These are phyloP conservation scores for Cunninghamia lanceolata DNA, from an alignment of 75 land plant species.

Conservation along the genomic window DNA sequence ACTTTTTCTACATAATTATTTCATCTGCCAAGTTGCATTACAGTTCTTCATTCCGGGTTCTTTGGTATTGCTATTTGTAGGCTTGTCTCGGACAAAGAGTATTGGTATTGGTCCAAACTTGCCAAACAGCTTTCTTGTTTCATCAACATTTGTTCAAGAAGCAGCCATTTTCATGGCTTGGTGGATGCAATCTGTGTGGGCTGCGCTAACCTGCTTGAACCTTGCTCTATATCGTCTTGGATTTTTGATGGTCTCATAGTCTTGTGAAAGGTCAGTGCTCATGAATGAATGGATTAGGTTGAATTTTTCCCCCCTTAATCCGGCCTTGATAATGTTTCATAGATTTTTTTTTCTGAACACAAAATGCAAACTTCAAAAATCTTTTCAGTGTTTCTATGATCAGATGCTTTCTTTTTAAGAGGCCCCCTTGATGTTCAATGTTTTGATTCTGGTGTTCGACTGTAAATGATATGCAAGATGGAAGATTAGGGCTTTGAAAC, in stretches of 20 bases:
- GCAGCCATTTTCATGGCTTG: slow-evolving; percentile 59
- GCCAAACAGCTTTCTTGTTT: slow-evolving; percentile 19
- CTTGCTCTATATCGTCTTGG: slow-evolving; percentile 58
- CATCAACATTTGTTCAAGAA: slow-evolving; percentile 34
- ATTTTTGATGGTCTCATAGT: slow-evolving; percentile 39
- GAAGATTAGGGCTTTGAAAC: not conserved
- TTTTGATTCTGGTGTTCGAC: not conserved
- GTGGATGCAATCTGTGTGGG: slow-evolving; percentile 65
- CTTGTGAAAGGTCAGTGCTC: not conserved
- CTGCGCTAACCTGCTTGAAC: slow-evolving; percentile 30
- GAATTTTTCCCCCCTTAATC: not conserved
- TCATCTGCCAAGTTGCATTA: slow-evolving; percentile 50
- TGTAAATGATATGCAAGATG: not conserved
- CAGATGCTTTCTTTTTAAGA: not conserved
- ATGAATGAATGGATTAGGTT: not conserved
- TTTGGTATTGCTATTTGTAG: slow-evolving; percentile 61
- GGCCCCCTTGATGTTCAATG: not conserved
- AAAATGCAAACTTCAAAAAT: not conserved
- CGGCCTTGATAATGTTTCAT: not conserved
- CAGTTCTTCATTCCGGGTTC: slow-evolving; percentile 62
- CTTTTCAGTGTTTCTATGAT: not conserved
- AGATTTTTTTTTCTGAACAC: not conserved
- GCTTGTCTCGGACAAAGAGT: slow-evolving; percentile 46
- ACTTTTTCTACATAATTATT: slow-evolving; percentile 73
- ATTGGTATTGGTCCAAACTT: not conserved